Evolutionary conservation across 2,329 filamentous ascomycete species (phyloP), one percentile per base, ranked within the genome.

Genomic region (Aspergillus fructus): DNA sequence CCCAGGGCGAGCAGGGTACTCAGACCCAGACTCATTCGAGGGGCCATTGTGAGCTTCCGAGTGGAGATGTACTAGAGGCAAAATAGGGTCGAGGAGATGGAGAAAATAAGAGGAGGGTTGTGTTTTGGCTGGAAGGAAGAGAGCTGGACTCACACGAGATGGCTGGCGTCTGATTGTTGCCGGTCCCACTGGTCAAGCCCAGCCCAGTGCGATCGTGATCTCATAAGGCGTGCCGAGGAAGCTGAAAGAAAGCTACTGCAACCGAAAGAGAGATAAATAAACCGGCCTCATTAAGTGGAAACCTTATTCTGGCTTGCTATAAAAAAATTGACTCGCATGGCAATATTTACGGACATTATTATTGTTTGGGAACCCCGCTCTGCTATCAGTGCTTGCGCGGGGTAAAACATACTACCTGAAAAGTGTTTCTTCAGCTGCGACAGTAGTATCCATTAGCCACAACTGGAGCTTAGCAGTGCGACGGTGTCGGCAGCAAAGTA

Each of bases 1-100:
- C 71, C 66, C 50, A 77, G 49, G 39, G 69, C 61, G 45, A 78
- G 65, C 39, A 77, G 60, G 49, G 69, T 61, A 57, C 69, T 67
- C 46, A 68, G 64, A 65, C 70, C 68, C 62, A 62, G 58, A 40
- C 61, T 65, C 49, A 59, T 49, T 49, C 53, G 24, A 24, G 56
- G 49, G 40, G 62, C 58, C 64, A 66, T 66, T n/a, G 40, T 41
- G 23, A 40, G 45, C 8, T 13, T n/a, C 27, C n/a, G 39, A n/a
- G 34, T 8, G 17, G 19, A 39, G 30, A 12, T 23, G 19, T 23
- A 4, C 23, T 24, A 13, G 13, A 24, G 9, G 19, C 9, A 17
- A n/a, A 45, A 42, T 19, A n/a, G 11, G 13, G 17, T 6, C 24
- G 24, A 43, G 23, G 19, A 17, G 17, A 21, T 1, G 17, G 17